These are phyloP conservation scores for Leishmania arabica DNA, from an alignment of 208 protist genomes.

Conservation along the genomic window DNA sequence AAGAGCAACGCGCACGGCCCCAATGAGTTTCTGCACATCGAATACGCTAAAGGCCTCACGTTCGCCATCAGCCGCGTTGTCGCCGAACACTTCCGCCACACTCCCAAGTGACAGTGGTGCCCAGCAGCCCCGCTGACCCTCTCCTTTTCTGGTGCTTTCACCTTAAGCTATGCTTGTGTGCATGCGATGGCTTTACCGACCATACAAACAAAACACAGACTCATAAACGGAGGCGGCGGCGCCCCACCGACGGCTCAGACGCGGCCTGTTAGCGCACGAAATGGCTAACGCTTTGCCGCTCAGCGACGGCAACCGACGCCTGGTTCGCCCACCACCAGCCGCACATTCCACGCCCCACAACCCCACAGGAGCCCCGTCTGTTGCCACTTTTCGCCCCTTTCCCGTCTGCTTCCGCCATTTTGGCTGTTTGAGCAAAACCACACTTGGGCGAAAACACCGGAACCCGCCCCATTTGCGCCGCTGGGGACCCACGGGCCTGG, in stretches of 20 bases:
- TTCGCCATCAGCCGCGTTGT: slow-evolving; percentile 83
- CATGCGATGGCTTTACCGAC: neutral
- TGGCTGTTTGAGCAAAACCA: too few species aligned
- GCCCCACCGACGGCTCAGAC: neutral
- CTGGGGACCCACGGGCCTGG: too few species aligned
- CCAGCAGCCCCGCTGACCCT: neutral
- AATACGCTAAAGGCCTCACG: slow-evolving; percentile 91
- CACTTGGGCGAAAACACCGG: too few species aligned
- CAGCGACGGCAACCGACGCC: neutral
- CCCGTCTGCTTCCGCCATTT: too few species aligned
- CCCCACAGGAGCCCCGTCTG: too few species aligned
- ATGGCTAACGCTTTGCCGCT: neutral
- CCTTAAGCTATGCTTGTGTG: neutral
- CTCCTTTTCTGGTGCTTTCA: neutral
- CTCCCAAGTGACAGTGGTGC: slow-evolving; percentile 32
- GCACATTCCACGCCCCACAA: neutral
- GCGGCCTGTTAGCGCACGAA: neutral
- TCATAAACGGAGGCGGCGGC: neutral
- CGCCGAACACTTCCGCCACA: slow-evolving; percentile 67
- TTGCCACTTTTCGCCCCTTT: neutral
- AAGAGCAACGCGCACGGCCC: slow-evolving; percentile 94
- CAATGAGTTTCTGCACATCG: slow-evolving; percentile 95
- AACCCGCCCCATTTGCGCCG: too few species aligned
- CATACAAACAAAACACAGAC: neutral
- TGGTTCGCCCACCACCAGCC: neutral